Percentiles rank a stretch among this genome's conserved stretches.
Conservation (phyloP, 352 stramenopile species). For the Pythium phragmiticola region DNA sequence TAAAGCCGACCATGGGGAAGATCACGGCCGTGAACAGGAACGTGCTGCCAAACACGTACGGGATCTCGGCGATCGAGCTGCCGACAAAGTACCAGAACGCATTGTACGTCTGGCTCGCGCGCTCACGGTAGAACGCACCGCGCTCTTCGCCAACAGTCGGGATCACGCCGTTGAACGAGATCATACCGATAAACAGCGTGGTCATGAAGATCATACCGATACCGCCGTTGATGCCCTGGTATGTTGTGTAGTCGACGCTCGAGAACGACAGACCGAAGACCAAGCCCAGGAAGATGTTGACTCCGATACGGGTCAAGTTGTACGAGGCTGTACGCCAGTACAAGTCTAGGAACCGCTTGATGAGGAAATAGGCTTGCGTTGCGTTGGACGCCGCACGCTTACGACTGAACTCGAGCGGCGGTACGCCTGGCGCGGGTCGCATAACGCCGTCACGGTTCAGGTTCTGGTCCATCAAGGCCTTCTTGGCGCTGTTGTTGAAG, state of each 20-base stretch:
- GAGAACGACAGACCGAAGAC: constrained; percentile 79
- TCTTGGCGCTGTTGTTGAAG: constrained; percentile 39
- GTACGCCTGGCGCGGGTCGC: constrained; percentile 24
- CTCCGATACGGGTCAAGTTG: constrained; percentile 76
- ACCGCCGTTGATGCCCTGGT: constrained; percentile 52
- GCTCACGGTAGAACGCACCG: constrained; percentile 88
- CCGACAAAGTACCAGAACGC: constrained; percentile 53
- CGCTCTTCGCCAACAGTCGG: constrained; percentile 81
- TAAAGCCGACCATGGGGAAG: constrained; percentile 58
- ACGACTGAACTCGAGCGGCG: constrained; percentile 33
- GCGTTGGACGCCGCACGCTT: constrained; percentile 16
- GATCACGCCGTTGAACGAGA: constrained; percentile 88
- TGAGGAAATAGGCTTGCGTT: constrained; percentile 46
- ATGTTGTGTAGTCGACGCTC: constrained; percentile 44
- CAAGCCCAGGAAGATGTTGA: constrained; percentile 74
- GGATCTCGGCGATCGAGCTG: constrained; percentile 77
- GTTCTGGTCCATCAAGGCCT: constrained; percentile 31
- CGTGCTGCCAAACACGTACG: constrained; percentile 49
- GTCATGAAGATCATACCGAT: constrained; percentile 19
- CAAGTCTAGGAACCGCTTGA: constrained; percentile 45
- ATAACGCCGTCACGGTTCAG: constrained; percentile 36
- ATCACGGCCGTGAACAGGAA: constrained; percentile 56
- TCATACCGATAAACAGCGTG: constrained; percentile 55
- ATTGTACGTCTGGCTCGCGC: constrained; percentile 78
- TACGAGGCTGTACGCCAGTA: constrained; percentile 85